These are phyloP conservation scores for Trichoderma polysporum DNA, from an alignment of 2,329 filamentous ascomycete genomes.

Conservation along the genomic window DNA sequence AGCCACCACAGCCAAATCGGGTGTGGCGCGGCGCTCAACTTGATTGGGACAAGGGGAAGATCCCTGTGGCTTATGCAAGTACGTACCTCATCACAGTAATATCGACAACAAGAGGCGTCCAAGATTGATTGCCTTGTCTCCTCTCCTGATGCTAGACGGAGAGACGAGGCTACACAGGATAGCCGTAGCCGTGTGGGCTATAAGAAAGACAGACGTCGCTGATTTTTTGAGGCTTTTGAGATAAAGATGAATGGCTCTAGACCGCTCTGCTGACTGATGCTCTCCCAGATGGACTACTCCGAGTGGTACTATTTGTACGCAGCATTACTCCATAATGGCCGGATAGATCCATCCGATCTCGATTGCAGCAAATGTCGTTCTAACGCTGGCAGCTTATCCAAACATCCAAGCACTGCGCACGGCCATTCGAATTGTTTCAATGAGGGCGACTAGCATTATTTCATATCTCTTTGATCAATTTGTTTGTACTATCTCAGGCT, in stretches of 20 bases:
- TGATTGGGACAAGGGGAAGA: not conserved
- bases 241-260: not conserved
- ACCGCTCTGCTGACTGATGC: too few species aligned
- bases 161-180: too few species aligned
- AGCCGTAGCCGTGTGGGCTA: too few species aligned
- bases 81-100: not conserved
- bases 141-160: too few species aligned
- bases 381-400: not conserved
- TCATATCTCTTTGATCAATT: not conserved
- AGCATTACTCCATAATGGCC: not conserved
- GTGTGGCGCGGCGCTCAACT: constrained; percentile 11
- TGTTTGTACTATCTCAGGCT: too few species aligned
- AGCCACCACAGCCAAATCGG: not conserved
- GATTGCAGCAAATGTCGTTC: not conserved
- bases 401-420: not conserved
- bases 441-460: too few species aligned
- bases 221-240: too few species aligned
- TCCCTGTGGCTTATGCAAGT: constrained; percentile 6
- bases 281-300: too few species aligned
- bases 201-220: too few species aligned
- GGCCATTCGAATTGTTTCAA: not conserved
- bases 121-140: too few species aligned
- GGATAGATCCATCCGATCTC: not conserved
- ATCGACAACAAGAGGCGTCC: not conserved
- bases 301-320: not conserved